Percentiles rank a stretch among this genome's conserved stretches.
Evolutionary conservation across 768 basidiomycete species (phyloP).

Genomic region (Tylopilus rubrobrunneus): DNA sequence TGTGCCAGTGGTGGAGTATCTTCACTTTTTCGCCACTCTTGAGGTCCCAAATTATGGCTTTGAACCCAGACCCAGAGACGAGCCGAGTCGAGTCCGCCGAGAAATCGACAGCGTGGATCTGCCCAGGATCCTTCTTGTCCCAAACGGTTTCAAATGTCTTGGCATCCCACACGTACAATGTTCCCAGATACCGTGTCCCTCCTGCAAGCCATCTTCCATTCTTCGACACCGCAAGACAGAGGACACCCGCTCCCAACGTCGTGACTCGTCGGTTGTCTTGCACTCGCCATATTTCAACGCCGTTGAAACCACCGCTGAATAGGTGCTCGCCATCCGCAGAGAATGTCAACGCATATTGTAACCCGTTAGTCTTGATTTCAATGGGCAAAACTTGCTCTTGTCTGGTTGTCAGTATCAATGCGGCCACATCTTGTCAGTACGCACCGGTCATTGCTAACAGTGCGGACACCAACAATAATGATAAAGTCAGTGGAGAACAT

Average conservation of each 20-base stretch:
- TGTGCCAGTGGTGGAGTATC: not conserved
- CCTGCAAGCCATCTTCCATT: not conserved
- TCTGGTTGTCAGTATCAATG: not conserved
- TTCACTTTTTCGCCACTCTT: not conserved
- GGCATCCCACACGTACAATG: not conserved
- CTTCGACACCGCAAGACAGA: not conserved
- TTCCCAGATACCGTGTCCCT: no score
- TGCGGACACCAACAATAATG: no score
- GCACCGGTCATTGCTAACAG: not conserved
- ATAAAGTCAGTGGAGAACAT: no score
- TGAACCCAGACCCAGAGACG: not conserved
- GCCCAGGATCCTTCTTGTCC: not conserved
- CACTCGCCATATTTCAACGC: not conserved
- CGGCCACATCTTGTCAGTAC: not conserved
- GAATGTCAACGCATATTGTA: not conserved
- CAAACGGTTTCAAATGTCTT: not conserved
- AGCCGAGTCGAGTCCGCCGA: not conserved
- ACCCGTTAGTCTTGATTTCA: not conserved
- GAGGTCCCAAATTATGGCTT: not conserved
- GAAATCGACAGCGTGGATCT: not conserved
- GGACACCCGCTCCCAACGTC: not conserved
- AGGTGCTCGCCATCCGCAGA: not conserved
- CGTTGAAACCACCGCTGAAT: not conserved
- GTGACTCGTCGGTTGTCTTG: not conserved
- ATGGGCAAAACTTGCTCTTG: not conserved